Evolutionary conservation across 495 filamentous ascomycete genomes (phyloP).

Genomic region (Polyplosphaeria fusca): DNA sequence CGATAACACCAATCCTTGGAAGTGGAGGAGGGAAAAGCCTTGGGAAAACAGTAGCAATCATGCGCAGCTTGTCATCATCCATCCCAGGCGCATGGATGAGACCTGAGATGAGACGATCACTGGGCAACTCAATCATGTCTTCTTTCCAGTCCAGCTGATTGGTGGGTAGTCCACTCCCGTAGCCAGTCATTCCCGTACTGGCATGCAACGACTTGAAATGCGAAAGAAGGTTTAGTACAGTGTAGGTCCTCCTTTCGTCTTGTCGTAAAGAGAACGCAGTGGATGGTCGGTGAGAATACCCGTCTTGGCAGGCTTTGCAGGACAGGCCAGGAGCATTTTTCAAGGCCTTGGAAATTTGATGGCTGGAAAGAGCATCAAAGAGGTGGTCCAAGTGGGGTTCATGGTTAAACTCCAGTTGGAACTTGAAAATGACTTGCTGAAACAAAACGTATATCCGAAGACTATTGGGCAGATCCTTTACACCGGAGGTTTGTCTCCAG

Average conservation of each 20-base stretch:
- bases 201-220: constrained; percentile 66
- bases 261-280: constrained; percentile 31
- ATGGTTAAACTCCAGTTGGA: constrained; percentile 52
- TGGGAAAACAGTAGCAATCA: constrained; percentile 61
- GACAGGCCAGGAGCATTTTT: constrained; percentile 61
- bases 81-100: constrained; percentile 51
- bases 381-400: constrained; percentile 59
- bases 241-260: constrained; percentile 52
- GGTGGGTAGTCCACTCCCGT: constrained; percentile 19
- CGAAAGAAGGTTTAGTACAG: constrained; percentile 58
- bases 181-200: constrained; percentile 35
- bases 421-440: constrained; percentile 57
- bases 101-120: constrained; percentile 47
- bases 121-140: constrained; percentile 69
- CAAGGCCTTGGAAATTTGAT: constrained; percentile 63
- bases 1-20: constrained; percentile 35
- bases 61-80: constrained; percentile 52
- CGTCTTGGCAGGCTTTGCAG: constrained; percentile 56
- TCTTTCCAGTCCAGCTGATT: constrained; percentile 57
- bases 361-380: constrained; percentile 62
- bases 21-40: constrained; percentile 34
- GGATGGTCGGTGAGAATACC: constrained; percentile 4
- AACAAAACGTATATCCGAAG: constrained; percentile 63
- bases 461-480: constrained; percentile 61
- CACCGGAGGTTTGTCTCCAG: constrained; percentile 57